These are phyloP conservation scores for Botryotinia globosa DNA, from an alignment of 2,329 filamentous ascomycete genomes.

Conservation along the genomic window DNA sequence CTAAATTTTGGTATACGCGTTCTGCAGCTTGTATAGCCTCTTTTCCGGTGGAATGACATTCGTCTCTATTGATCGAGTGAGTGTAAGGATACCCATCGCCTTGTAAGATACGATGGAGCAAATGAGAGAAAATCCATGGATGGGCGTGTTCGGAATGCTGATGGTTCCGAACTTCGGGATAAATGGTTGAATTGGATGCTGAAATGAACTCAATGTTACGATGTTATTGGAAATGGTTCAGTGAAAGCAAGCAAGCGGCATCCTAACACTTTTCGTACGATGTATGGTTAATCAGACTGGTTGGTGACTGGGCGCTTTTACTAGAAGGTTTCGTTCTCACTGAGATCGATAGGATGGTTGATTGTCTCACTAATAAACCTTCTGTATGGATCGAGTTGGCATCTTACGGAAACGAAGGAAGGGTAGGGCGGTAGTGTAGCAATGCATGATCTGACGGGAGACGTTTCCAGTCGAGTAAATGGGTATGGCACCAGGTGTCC, in stretches of 20 bases:
- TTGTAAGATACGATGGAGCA: neutral
- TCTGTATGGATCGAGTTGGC: neutral
- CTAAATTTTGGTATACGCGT: neutral
- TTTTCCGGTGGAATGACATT: neutral
- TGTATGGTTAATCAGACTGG: neutral
- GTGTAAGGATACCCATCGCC: slow-evolving; percentile 8
- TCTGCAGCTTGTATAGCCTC: neutral
- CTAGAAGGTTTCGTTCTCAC: slow-evolving; percentile 9
- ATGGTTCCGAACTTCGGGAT: slow-evolving; percentile 7
- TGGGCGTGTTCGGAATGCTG: slow-evolving; percentile 10
- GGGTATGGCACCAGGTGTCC: neutral
- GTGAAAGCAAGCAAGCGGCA: slow-evolving; percentile 1
- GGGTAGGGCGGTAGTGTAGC: slow-evolving; percentile 1
- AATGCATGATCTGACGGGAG: neutral
- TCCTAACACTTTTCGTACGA: slow-evolving; percentile 3
- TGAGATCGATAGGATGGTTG: slow-evolving; percentile 8
- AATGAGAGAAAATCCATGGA: slow-evolving; percentile 1
- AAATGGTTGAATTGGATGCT: slow-evolving; percentile 5
- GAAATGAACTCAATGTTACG: slow-evolving; percentile 3
- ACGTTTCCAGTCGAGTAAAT: slow-evolving; percentile 1
- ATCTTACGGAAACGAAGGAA: slow-evolving; percentile 14
- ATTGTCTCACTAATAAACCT: neutral
- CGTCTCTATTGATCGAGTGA: neutral
- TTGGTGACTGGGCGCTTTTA: neutral
- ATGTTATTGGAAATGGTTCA: neutral